These are phyloP conservation scores for Geotrichum restrictum DNA, from an alignment of 1,139 yeast species.

Conservation along the genomic window DNA sequence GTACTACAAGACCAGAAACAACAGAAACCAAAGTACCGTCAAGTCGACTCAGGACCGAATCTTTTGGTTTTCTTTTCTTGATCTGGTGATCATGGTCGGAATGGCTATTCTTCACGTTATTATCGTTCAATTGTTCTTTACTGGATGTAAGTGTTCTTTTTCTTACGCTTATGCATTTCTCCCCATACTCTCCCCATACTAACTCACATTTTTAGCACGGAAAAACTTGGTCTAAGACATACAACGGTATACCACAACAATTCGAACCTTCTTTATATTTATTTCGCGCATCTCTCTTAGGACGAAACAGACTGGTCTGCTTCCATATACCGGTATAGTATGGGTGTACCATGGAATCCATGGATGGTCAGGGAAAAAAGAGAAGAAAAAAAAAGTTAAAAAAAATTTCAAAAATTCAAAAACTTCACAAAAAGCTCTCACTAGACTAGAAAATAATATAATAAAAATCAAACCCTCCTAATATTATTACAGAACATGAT, in stretches of 20 bases:
- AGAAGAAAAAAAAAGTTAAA: too few relatives aligned
- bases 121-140: slow-evolving; percentile 82
- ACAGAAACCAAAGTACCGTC: slow-evolving; percentile 88
- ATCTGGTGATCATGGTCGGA: slow-evolving; percentile 73
- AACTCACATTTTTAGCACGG: slow-evolving; percentile 45
- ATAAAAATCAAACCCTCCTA: slow-evolving; percentile 4
- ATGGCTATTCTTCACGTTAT: slow-evolving; percentile 83
- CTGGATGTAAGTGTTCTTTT: slow-evolving; percentile 43
- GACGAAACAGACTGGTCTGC: neutral
- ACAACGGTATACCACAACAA: too few relatives aligned
- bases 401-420: too few relatives aligned
- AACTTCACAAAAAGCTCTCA: neutral
- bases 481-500: neutral
- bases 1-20: slow-evolving; percentile 85
- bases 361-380: too few relatives aligned
- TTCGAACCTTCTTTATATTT: neutral
- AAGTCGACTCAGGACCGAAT: slow-evolving; percentile 80
- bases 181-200: neutral
- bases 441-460: neutral
- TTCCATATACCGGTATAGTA: too few relatives aligned
- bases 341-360: too few relatives aligned
- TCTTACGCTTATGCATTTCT: too few relatives aligned
- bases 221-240: slow-evolving; percentile 60
- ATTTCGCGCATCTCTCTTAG: too few relatives aligned
- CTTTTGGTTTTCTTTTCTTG: slow-evolving; percentile 77